phyloP scores from a whole-genome alignment of 257 asterid genomes.

The Lantana camara region DNA sequence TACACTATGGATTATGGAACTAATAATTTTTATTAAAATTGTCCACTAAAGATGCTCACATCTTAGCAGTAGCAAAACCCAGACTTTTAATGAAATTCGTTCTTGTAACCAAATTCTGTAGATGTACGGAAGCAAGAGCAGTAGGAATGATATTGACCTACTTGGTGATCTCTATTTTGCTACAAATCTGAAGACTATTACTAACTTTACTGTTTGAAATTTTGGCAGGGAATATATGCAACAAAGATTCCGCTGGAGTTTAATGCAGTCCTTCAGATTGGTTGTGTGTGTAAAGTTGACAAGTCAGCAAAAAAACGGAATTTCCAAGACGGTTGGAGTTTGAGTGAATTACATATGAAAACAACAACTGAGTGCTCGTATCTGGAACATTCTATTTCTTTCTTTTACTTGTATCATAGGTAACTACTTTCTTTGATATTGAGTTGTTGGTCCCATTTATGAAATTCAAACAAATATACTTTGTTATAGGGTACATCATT shows the following conservation, averaged over 20 bases:
- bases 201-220: constrained; percentile 27
- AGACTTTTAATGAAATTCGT: not conserved
- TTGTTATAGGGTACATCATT: constrained; percentile 8
- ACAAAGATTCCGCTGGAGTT: constrained; percentile 80
- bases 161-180: constrained; percentile 17
- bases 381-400: constrained; percentile 75
- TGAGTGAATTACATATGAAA: constrained; percentile 92
- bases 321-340: constrained; percentile 79
- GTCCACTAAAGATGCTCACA: constrained; percentile 6
- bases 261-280: constrained; percentile 82
- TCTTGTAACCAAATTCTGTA: constrained; percentile 3
- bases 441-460: constrained; percentile 15
- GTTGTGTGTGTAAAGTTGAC: constrained; percentile 97
- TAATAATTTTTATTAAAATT: not conserved
- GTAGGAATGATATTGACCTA: constrained; percentile 11
- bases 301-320: constrained; percentile 70
- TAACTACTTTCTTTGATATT: constrained; percentile 25
- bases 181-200: constrained; percentile 9
- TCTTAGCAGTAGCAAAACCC: constrained; percentile 4
- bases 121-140: too few relatives aligned
- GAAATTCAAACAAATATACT: constrained; percentile 8
- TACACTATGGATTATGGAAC: constrained; percentile 9
- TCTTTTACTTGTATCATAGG: constrained; percentile 96
- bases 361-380: constrained; percentile 96
- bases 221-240: constrained; percentile 89